These are phyloP conservation scores for Pulveroboletus sp. DNA, from an alignment of 768 basidiomycete species.

Conservation along the genomic window DNA sequence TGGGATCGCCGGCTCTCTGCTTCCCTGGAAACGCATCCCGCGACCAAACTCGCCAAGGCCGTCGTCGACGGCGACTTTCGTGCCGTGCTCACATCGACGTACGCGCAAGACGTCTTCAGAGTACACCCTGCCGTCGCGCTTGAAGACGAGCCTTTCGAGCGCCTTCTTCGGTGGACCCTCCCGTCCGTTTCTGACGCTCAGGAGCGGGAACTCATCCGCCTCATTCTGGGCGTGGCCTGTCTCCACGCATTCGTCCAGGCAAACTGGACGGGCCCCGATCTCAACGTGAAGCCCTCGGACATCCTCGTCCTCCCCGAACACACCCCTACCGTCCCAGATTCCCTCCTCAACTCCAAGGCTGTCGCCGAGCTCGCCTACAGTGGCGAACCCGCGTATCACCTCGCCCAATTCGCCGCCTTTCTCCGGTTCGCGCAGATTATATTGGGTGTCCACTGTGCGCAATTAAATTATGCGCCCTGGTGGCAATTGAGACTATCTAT, in stretches of 20 bases:
- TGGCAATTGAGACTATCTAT: conserved; percentile 77
- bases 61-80: conserved; percentile 60
- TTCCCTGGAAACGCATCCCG: conserved; percentile 20
- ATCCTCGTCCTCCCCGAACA: conserved; percentile 35
- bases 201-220: conserved; percentile 49
- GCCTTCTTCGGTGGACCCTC: conserved; percentile 31
- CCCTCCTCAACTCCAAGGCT: conserved; percentile 58
- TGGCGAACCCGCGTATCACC: conserved; percentile 96
- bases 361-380: conserved; percentile 72
- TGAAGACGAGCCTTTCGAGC: conserved; percentile 35
- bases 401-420: conserved; percentile 62
- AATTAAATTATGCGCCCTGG: conserved; percentile 56
- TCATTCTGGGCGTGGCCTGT: conserved; percentile 71
- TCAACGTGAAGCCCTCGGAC: conserved; percentile 49
- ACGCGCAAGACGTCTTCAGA: conserved; percentile 39
- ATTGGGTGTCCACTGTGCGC: conserved; percentile 46
- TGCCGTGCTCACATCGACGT: conserved; percentile 43
- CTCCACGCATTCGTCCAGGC: conserved; percentile 87
- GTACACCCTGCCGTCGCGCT: conserved; percentile 29
- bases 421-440: conserved; percentile 74
- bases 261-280: conserved; percentile 95
- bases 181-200: conserved; percentile 29
- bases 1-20: conserved; percentile 32
- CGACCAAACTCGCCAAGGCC: conserved; percentile 43
- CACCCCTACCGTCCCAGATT: conserved; percentile 33